These are phyloP conservation scores for Chernovozyma aurita DNA, from an alignment of 1,139 yeast genomes.

Conservation along the genomic window DNA sequence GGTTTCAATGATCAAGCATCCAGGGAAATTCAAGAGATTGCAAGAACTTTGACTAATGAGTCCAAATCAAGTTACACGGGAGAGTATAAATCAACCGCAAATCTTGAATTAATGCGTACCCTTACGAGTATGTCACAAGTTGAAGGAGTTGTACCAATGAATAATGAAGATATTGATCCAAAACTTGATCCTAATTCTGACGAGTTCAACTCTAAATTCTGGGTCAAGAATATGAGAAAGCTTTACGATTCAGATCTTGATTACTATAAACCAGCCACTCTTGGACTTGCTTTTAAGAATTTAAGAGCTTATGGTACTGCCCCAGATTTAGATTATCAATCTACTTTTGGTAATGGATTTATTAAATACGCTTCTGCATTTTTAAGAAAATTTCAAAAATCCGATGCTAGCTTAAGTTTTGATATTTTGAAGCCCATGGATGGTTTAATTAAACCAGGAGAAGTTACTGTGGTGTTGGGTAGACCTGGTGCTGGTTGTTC, in stretches of 20 bases:
- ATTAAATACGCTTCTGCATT: constrained; percentile 6
- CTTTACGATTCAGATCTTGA: constrained; percentile 49
- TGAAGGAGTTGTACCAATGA: constrained; percentile 43
- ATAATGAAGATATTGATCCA: constrained; percentile 10
- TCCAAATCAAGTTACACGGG: background rate
- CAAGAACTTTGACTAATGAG: constrained; percentile 1
- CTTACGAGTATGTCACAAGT: constrained; percentile 49
- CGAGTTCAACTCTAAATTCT: constrained; percentile 32
- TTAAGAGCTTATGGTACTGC: constrained; percentile 74
- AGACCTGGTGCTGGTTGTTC: constrained; percentile 38
- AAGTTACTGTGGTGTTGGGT: constrained; percentile 32
- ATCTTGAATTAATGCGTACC: constrained; percentile 17
- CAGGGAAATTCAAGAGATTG: constrained; percentile 2
- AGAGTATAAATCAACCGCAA: constrained; percentile 2
- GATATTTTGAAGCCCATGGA: constrained; percentile 35
- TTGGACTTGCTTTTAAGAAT: constrained; percentile 68
- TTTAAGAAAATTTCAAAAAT: background rate
- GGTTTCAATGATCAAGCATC: constrained; percentile 2
- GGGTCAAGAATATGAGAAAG: constrained; percentile 60
- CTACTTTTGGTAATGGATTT: constrained; percentile 53
- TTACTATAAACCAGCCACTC: constrained; percentile 56
- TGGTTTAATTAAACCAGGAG: constrained; percentile 30
- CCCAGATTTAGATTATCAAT: constrained; percentile 74
- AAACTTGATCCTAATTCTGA: constrained; percentile 15
- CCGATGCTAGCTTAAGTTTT: constrained; percentile 14